phyloP scores from a whole-genome alignment of 495 filamentous ascomycete species.

The Cenococcum geophilum region DNA sequence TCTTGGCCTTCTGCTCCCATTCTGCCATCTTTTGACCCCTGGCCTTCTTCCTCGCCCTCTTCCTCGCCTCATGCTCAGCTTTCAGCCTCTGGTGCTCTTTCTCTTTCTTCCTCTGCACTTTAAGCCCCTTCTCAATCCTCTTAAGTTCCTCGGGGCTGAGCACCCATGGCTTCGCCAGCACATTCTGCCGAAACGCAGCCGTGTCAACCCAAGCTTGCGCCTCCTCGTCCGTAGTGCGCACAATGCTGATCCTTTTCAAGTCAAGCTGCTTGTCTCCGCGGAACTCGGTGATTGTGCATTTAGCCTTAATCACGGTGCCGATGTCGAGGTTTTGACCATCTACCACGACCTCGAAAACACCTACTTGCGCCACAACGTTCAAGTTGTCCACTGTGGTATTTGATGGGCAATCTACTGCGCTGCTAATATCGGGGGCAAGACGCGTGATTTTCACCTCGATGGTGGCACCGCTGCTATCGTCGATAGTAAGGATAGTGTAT shows the following conservation, averaged over 20 bases:
- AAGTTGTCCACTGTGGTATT: constrained; percentile 33
- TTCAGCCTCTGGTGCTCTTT: constrained; percentile 36
- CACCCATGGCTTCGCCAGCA: constrained; percentile 65
- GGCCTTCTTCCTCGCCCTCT: constrained; percentile 30
- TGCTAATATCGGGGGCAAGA: constrained; percentile 22
- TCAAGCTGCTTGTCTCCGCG: constrained; percentile 59
- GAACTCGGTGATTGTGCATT: constrained; percentile 63
- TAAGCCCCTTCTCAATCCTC: constrained; percentile 47
- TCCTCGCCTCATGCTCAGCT: constrained; percentile 40
- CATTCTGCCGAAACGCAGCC: constrained; percentile 52
- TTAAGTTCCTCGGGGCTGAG: constrained; percentile 51
- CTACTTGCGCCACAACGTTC: constrained; percentile 22
- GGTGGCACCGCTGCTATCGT: constrained; percentile 77
- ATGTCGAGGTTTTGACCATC: constrained; percentile 46
- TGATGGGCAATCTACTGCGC: constrained; percentile 25
- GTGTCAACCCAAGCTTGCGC: constrained; percentile 68
- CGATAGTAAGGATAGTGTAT: constrained; percentile 62
- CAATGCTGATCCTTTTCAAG: constrained; percentile 54
- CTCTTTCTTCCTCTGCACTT: constrained; percentile 30
- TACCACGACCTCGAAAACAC: constrained; percentile 28
- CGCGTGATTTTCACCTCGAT: constrained; percentile 53
- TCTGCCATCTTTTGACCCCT: constrained; percentile 35
- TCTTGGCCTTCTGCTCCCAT: constrained; percentile 19
- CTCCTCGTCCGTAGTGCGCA: constrained; percentile 52
- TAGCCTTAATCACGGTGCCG: constrained; percentile 67